phyloP scores from a whole-genome alignment of 2,329 filamentous ascomycete genomes.

The Fusarium euwallaceae region DNA sequence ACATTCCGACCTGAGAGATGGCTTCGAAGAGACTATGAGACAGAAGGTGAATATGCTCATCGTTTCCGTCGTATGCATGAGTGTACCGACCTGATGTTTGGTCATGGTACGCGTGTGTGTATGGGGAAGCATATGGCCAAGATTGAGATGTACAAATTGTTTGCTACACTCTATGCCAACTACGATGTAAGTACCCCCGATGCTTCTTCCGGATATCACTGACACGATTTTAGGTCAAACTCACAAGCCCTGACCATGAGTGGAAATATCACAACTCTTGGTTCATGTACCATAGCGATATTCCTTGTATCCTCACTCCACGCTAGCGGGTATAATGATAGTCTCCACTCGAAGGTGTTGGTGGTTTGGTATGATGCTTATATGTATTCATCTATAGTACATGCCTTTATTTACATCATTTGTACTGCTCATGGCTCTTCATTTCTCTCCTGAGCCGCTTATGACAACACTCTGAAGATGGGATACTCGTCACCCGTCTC shows the following conservation, averaged over 20 bases:
- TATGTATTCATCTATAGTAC: background rate
- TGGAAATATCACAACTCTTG: slow-evolving; percentile 39
- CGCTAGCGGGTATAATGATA: too few relatives aligned
- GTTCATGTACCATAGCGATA: slow-evolving; percentile 41
- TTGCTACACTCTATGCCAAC: slow-evolving; percentile 33
- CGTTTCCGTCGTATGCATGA: slow-evolving; percentile 30
- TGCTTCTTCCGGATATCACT: too few relatives aligned
- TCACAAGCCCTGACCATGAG: slow-evolving; percentile 10
- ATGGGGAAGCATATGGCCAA: slow-evolving; percentile 39
- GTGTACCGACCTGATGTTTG: slow-evolving; percentile 36
- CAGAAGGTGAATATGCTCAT: slow-evolving; percentile 8
- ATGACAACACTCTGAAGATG: slow-evolving; percentile 41
- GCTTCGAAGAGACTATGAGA: slow-evolving; percentile 13
- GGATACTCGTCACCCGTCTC: slow-evolving; percentile 49
- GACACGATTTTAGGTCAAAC: too few relatives aligned
- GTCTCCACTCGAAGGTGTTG: too few relatives aligned
- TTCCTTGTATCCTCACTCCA: slow-evolving; percentile 27
- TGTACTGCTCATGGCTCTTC: background rate
- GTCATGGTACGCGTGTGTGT: slow-evolving; percentile 31
- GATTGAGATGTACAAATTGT: slow-evolving; percentile 37
- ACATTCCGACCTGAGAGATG: slow-evolving; percentile 31
- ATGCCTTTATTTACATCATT: background rate
- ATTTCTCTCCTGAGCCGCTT: background rate
- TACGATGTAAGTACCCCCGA: slow-evolving; percentile 37
- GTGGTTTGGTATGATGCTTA: background rate